Percentiles rank a stretch among this genome's conserved stretches.
Evolutionary conservation across 2,329 filamentous ascomycete genomes (phyloP).

Genomic region (Myriosclerotinia scirpicola): DNA sequence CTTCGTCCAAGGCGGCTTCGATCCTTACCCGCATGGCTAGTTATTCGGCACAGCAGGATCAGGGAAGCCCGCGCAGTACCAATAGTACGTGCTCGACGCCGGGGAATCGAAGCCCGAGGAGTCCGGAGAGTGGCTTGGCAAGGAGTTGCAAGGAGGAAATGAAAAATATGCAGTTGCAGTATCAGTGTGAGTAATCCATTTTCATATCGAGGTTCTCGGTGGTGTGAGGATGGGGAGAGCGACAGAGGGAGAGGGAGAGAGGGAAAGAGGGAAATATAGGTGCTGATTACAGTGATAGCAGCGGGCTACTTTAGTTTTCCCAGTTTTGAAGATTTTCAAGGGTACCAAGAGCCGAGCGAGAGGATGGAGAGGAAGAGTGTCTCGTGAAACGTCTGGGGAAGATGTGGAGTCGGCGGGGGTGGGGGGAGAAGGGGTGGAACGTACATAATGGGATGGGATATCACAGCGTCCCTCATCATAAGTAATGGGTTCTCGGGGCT

Average conservation of each 20-base stretch:
- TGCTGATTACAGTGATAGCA: conserved; percentile 33
- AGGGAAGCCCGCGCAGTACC: conserved; percentile 25
- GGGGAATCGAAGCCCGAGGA: conserved; percentile 22
- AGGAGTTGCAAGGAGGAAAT: conserved; percentile 29
- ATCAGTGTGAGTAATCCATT: conserved; percentile 21
- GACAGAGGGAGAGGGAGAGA: neutral
- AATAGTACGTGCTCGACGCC: conserved; percentile 25
- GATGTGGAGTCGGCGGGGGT: neutral
- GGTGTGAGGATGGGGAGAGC: neutral
- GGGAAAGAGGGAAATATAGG: neutral
- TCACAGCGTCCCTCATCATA: conserved; percentile 11
- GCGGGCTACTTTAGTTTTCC: conserved; percentile 72
- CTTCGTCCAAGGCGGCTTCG: conserved; percentile 53
- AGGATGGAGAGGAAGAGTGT: conserved; percentile 25
- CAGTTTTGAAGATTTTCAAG: conserved; percentile 67
- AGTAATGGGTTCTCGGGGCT: conserved; percentile 14
- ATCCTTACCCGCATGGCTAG: conserved; percentile 55
- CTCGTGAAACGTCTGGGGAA: neutral
- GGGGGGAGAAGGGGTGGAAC: neutral
- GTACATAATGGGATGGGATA: neutral
- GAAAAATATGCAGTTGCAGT: conserved; percentile 18
- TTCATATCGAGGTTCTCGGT: neutral
- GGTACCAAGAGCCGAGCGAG: conserved; percentile 46
- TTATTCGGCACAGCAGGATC: conserved; percentile 47
- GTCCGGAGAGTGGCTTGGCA: conserved; percentile 32